Base-by-base conservation (phyloP, 768 basidiomycete species). In the Tulasnella sp. region DNA sequence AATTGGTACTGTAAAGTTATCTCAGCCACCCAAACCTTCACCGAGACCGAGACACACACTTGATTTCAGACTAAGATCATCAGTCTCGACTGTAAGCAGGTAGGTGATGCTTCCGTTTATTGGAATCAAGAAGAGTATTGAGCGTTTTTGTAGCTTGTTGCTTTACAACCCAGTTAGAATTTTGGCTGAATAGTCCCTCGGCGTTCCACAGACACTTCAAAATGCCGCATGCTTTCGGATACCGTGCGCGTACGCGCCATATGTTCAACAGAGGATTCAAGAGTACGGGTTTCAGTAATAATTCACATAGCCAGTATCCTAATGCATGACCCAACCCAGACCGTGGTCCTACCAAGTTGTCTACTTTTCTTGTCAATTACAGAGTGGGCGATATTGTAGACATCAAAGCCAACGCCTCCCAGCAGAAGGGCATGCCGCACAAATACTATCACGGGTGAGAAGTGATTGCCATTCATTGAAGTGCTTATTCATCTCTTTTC, bases 401-500 rank as follows among this genome's bases (percentile, higher is more conserved):
- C 72, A 98, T 99, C 78, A 96, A 95, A 75, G 93, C 93, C 60
- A 98, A 99, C 65, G 79, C 92, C 54, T 88, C 95, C 37, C 87
- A 95, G 70, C 95, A 99, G 80, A 93, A 92, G 83, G 95, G 95
- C 69, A 95, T 98, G 90, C 92, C 92, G 67, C 93, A 96, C 77
- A 96, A 96, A 72, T 92, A 77, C 78, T 91, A 91, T 75, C 89
- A 91, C 61, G 89, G 87, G 90, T 91, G 57, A 60, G 88, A 79
- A 33, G 24, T 12, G 25, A 31, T 39, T 37, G n/a, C n/a, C n/a
- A n/a, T n/a, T n/a, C n/a, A n/a, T n/a, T n/a, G n/a, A n/a, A n/a
- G n/a, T 24, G 31, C 16, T 54, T 16, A 29, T 43, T 16, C 41
- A 10, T 3, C 2, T 35, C 53, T 7, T 12, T 37, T 19, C 64